These are phyloP conservation scores for Ganoderma sinense DNA, from an alignment of 1,284 basidiomycete genomes.

Conservation along the genomic window DNA sequence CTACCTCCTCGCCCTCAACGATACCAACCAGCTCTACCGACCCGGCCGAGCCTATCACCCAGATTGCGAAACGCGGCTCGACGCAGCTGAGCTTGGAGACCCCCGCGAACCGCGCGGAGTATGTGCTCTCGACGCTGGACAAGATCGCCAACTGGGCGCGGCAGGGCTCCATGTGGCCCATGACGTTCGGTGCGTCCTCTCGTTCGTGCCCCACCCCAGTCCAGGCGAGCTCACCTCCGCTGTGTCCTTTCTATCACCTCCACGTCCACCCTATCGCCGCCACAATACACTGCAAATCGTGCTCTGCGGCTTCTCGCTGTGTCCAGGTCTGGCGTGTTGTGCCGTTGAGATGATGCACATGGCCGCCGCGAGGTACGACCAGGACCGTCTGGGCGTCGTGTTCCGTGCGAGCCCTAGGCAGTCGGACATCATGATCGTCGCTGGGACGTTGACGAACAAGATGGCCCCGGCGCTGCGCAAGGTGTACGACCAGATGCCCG, in stretches of 20 bases:
- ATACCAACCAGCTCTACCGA: constrained; percentile 53
- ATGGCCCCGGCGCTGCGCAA: constrained; percentile 98
- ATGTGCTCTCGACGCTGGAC: constrained; percentile 95
- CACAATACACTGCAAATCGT: not conserved
- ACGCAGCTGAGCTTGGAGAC: constrained; percentile 89
- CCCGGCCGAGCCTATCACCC: constrained; percentile 62
- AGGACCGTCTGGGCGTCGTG: constrained; percentile 96
- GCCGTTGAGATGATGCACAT: constrained; percentile 99
- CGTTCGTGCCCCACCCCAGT: constrained; percentile 6
- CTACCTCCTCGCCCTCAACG: constrained; percentile 44
- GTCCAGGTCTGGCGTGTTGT: constrained; percentile 93
- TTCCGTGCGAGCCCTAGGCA: constrained; percentile 99
- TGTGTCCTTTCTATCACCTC: constrained; percentile 8
- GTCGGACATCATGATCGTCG: constrained; percentile 99
- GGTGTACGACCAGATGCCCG: constrained; percentile 98
- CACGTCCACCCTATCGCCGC: not conserved
- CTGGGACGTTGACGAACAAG: constrained; percentile 99
- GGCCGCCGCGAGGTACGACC: constrained; percentile 98
- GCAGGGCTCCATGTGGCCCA: constrained; percentile 99
- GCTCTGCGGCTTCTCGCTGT: not conserved
- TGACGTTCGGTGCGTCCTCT: constrained; percentile 85
- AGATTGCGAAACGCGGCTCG: constrained; percentile 77
- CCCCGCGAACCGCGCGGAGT: constrained; percentile 83
- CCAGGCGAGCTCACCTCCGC: constrained; percentile 13
- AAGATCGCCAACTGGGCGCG: constrained; percentile 98